Evolutionary conservation across 202 grass and related monocot species (phyloP).

Genomic region (Panicum virgatum): DNA sequence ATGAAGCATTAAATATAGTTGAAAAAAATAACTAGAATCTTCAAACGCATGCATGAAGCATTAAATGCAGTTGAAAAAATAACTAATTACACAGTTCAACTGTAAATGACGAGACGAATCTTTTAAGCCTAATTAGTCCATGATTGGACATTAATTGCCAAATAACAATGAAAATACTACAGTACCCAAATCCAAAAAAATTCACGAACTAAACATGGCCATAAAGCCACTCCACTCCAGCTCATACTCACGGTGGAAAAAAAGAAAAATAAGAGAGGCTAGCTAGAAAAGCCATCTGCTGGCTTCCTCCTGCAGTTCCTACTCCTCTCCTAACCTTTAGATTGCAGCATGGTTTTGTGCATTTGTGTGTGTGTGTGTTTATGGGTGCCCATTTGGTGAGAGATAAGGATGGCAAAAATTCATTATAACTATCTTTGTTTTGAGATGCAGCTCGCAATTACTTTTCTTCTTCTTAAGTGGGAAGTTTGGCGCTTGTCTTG

Average conservation of each 20-base stretch:
- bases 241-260: background rate
- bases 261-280: background rate
- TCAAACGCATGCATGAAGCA: no score
- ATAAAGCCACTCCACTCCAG: background rate
- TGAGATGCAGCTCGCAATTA: background rate
- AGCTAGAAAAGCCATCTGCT: background rate
- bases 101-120: no score
- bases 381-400: background rate
- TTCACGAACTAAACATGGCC: no score
- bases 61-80: no score
- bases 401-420: background rate
- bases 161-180: no score
- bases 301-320: background rate
- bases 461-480: background rate
- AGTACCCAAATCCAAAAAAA: no score
- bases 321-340: background rate
- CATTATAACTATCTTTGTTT: background rate
- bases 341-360: background rate
- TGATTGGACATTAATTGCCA: no score
- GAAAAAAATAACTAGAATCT: no score
- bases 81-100: no score
- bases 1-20: no score
- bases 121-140: no score
- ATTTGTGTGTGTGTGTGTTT: background rate
- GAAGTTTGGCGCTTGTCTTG: conserved; percentile 12